phyloP scores from a whole-genome alignment of 495 filamentous ascomycete genomes.

The Neurospora terricola region DNA sequence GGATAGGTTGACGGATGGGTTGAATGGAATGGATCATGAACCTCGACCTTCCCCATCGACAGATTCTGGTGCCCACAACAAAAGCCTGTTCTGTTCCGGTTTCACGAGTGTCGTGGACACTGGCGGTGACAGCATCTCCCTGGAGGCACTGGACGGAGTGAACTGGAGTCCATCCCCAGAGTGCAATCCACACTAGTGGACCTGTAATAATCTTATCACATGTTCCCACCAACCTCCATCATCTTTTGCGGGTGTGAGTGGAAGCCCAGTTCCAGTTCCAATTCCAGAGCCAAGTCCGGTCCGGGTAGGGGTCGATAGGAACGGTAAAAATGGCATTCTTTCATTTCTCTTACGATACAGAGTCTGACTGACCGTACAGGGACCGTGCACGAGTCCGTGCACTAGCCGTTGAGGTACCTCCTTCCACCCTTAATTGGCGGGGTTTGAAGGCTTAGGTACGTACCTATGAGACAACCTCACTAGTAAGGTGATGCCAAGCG shows the following conservation, averaged over 20 bases:
- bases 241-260: neutral
- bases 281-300: neutral
- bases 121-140: neutral
- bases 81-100: neutral
- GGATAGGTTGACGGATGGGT: neutral
- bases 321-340: too few species aligned
- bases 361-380: too few species aligned
- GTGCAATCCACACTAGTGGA: neutral
- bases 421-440: too few species aligned
- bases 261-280: neutral
- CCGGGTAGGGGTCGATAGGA: too few species aligned
- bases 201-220: neutral
- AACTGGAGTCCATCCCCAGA: neutral
- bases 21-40: neutral
- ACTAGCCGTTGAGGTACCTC: too few species aligned
- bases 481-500: too few species aligned
- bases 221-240: neutral
- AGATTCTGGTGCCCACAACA: neutral
- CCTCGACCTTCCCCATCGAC: neutral
- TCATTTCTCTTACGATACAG: too few species aligned
- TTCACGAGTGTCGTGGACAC: neutral
- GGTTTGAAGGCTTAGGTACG: too few species aligned
- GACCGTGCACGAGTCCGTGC: too few species aligned
- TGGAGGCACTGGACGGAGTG: neutral
- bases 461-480: too few species aligned